Evolutionary conservation across 768 basidiomycete genomes (phyloP), one percentile per base, ranked within the genome.

Genomic region (Suillus clintonianus): DNA sequence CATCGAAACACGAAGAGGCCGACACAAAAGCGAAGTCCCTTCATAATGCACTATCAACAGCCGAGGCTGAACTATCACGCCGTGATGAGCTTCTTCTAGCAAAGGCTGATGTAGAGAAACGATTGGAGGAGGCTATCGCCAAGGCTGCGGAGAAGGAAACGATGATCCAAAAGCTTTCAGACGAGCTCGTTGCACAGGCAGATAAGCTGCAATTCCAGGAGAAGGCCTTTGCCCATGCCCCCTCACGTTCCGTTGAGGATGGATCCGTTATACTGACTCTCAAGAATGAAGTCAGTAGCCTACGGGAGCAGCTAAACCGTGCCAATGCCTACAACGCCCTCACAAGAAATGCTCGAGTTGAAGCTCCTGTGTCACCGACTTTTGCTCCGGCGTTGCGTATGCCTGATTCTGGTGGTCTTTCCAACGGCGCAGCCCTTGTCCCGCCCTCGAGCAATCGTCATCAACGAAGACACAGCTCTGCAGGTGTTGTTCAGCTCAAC

Each of bases 221-320:
- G 72, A 89, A 86, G 67, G 78, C 85, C 15, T 81, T 90, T 41
- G 92, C 94, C 54, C 70, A 76, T 59, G 80, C 86, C 0, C 89
- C 91, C 7, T 77, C 80, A 53, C 86, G 89, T 66, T 89, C 85
- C 54, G 84, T 86, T 5, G 96, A 97, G 68, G 95, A 98, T 71
- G 88, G 81, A 67, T 90, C 92, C 17, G 90, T 97, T 47, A 94
- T 99, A 65, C 81, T 88, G 67, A 90, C 90, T 0, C 86, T 99
- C 69, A 95, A 97, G 77, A 92, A 87, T 68, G 97, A 99, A 81
- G 90, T 99, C 68, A 89, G 90, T 77, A 90, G 81, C 70, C 84
- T 99, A 36, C 93, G 95, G 64, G 97, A 99, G 73, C 97, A 99
- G 73, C 87, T 99, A 67, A 96, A 96, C 70, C 88, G 97, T 37